Conservation (phyloP, 2,329 filamentous ascomycete genomes). For the Trichophyton rubrum region DNA sequence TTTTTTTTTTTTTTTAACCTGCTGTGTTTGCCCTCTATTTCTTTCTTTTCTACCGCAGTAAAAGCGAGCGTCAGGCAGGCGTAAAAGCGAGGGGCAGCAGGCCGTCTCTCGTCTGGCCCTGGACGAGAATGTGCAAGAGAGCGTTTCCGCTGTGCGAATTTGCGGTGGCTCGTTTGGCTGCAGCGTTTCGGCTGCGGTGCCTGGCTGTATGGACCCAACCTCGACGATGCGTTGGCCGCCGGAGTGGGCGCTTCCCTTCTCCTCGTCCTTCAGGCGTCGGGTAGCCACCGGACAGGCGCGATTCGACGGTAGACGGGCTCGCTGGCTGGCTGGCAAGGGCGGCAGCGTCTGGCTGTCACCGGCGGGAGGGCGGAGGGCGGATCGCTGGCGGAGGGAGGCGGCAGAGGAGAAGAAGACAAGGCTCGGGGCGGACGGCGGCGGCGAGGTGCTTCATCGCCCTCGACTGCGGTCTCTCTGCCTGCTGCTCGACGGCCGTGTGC, state of each 20-base stretch:
- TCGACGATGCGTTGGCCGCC: background rate
- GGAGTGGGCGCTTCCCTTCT: background rate
- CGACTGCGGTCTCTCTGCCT: background rate
- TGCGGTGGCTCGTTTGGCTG: background rate
- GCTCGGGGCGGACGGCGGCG: background rate
- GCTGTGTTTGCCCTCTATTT: background rate
- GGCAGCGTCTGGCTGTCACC: background rate
- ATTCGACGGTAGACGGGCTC: background rate
- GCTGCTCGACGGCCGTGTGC: no score
- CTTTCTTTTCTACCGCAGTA: background rate
- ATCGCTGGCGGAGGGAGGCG: background rate
- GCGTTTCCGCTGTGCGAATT: background rate
- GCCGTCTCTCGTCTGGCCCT: background rate
- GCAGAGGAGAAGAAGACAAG: background rate
- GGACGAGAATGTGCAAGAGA: background rate
- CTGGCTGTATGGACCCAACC: no score
- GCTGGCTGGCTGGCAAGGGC: background rate
- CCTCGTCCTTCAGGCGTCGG: background rate
- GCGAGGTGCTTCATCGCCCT: background rate
- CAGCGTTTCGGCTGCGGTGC: no score
- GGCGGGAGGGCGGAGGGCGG: background rate
- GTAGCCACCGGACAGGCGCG: constrained; percentile 1
- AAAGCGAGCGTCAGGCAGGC: background rate
- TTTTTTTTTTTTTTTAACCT: background rate
- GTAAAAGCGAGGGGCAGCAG: background rate